These are phyloP conservation scores for Alopecurus myosuroides DNA, from an alignment of 176 grass and related monocot species.

Conservation along the genomic window DNA sequence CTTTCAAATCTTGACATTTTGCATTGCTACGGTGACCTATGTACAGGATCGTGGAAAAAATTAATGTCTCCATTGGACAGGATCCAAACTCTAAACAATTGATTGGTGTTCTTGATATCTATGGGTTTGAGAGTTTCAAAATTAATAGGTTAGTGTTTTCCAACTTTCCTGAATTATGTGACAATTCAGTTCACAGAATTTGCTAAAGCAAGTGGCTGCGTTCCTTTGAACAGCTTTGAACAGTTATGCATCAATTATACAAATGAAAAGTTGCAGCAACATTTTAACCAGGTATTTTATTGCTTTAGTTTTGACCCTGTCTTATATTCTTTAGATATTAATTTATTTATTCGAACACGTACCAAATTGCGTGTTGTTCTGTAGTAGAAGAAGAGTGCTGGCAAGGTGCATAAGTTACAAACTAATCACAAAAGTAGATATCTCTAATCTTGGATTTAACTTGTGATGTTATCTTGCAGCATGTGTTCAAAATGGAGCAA, in stretches of 20 bases:
- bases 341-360: background rate
- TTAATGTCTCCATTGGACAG: constrained; percentile 99
- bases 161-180: background rate
- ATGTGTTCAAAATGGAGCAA: constrained; percentile 99
- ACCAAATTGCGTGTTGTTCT: background rate
- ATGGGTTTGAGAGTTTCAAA: constrained; percentile 99
- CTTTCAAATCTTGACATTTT: constrained; percentile 12
- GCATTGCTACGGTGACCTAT: constrained; percentile 15
- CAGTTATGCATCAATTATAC: constrained; percentile 99
- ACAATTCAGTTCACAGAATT: background rate
- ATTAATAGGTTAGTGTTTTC: constrained; percentile 71
- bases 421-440: background rate
- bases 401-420: background rate
- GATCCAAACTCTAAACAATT: constrained; percentile 94
- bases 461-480: constrained; percentile 51
- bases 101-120: constrained; percentile 99
- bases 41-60: constrained; percentile 96
- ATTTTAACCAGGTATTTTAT: constrained; percentile 91
- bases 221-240: constrained; percentile 66
- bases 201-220: constrained; percentile 25
- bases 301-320: background rate
- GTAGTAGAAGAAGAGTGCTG: background rate
- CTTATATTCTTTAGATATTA: constrained; percentile 2
- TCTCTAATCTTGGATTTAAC: constrained; percentile 22
- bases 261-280: constrained; percentile 98